Evolutionary conservation across 352 stramenopile species (phyloP), one percentile per base, ranked within the genome.

Genomic region (Phytopythium vexans): DNA sequence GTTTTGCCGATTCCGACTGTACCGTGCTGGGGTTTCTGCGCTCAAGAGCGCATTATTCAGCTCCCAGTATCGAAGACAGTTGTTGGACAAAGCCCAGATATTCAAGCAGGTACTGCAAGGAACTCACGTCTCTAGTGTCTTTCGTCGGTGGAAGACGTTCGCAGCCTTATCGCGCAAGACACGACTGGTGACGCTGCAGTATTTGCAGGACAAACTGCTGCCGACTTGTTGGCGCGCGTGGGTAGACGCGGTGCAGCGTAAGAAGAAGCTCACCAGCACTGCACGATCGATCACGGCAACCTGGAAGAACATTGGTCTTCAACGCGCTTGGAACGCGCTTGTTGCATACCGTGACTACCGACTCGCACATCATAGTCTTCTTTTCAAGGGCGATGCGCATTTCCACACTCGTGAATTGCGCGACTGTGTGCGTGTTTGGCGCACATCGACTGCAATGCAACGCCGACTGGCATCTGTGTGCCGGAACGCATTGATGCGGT

Each of bases 311-410:
- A 35, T 51, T 0, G 60, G 64, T n/a, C 38, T 64, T 1, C 58
- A 54, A 6, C 58, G 61, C 47, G 57, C 55, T 6, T 79, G 66
- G 70, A 60, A 63, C 42, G 58, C 58, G 2, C 8, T 80, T 5
- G 5, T 50, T 3, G 9, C 55, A 33, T 46, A 54, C 8, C 56
- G 62, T 32, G 52, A 38, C 0, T 21, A 53, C 12, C 32, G 56
- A 37, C 52, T 49, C 27, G 10, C 48, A 15, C 35, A 21, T 10
- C 44, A 27, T 36, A 33, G 38, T 3, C 21, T 11, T 14, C 6
- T 68, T 21, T 2, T 9, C 21, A 41, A 43, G 15, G 67, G 59
- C 5, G 63, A 66, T 12, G 7, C 34, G 4, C 58, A 77, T 6
- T 49, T 55, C 35, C 16, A 9, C 0, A 49, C 35, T 3, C 37